Base-by-base conservation (phyloP, 2,329 filamentous ascomycete species). In the Penicillium capsulatum region DNA sequence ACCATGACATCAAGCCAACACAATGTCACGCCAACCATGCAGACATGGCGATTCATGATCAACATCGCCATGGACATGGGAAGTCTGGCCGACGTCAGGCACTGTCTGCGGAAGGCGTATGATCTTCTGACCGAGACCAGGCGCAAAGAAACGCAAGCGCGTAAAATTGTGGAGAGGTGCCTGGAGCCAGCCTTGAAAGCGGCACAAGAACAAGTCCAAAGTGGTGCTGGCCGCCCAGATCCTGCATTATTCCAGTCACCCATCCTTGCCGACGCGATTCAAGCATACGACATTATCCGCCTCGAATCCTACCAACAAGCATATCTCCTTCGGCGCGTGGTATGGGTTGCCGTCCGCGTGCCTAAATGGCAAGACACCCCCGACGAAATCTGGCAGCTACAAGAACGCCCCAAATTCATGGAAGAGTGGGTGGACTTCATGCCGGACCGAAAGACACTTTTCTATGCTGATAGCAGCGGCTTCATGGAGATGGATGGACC, bases 1-100 rank as follows among this genome's bases (percentile, higher is more conserved):
- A 72, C 71, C 14, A 83, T 87, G 76, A 77, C 67, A 0, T 67
- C 70, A 3, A 58, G 66, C n/a, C 77, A 78, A 0, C 78, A 80
- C 64, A 71, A 73, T 39, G 58, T 82, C 33, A 48, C 65, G 6
- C 80, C 82, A 0, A 75, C 68, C 0, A 72, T 85, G 43, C 64
- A 72, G 10, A 75, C 83, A 60, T 76, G 76, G 58, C 51, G 53
- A 9, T 55, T 53, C 7, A 50, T 66, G 17, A 54, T 61, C 10
- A 65, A 63, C 35, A 44, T 46, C 2, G 48, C 52, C 14, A 63
- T 56, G 42, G 37, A 46, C 5, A 41, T 36, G 17, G 34, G 39
- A 4, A 32, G 26, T 3, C 34, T 62, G n/a, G 33, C 45, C 1
- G 41, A 48, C 2, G 63, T 58, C 35, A 47, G 54, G 13, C n/a